phyloP scores from a whole-genome alignment of 352 stramenopile species.

The Globisporangium polare region DNA sequence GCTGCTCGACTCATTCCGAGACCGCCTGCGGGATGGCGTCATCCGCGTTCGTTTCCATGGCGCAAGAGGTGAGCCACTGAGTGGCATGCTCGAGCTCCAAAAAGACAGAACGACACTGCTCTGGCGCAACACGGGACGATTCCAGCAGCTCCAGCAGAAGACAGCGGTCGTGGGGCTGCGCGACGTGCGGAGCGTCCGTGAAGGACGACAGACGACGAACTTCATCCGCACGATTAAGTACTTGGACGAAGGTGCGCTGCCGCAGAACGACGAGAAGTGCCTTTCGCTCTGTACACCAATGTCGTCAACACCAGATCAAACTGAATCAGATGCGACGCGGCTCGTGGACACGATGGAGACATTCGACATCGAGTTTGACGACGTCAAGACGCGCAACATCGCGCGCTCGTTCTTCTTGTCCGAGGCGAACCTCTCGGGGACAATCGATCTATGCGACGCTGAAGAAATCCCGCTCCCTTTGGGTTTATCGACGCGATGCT shows the following conservation, averaged over 20 bases:
- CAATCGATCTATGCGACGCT: conserved; percentile 37
- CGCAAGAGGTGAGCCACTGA: conserved; percentile 36
- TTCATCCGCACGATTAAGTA: conserved; percentile 86
- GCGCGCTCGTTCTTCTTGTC: conserved; percentile 58
- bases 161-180: conserved; percentile 31
- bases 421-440: conserved; percentile 39
- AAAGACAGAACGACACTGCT: conserved; percentile 61
- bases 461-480: conserved; percentile 47
- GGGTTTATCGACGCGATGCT: conserved; percentile 52
- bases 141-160: conserved; percentile 26
- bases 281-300: conserved; percentile 15
- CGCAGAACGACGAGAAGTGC: conserved; percentile 11
- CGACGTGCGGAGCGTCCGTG: conserved; percentile 56
- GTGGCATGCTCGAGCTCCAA: conserved; percentile 51
- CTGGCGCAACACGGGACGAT: conserved; percentile 44
- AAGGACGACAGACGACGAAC: conserved; percentile 71
- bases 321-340: conserved; percentile 8
- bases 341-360: conserved; percentile 29
- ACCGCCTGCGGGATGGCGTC: conserved; percentile 55
- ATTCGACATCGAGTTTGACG: conserved; percentile 77
- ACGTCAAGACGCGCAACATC: conserved; percentile 40
- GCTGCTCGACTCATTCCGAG: conserved; percentile 43
- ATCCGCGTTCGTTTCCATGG: conserved; percentile 51
- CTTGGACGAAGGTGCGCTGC: conserved; percentile 36
- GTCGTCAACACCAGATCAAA: background rate